phyloP scores from a whole-genome alignment of 192 early-diverging fungal genomes.

The Pilaira anomala region DNA sequence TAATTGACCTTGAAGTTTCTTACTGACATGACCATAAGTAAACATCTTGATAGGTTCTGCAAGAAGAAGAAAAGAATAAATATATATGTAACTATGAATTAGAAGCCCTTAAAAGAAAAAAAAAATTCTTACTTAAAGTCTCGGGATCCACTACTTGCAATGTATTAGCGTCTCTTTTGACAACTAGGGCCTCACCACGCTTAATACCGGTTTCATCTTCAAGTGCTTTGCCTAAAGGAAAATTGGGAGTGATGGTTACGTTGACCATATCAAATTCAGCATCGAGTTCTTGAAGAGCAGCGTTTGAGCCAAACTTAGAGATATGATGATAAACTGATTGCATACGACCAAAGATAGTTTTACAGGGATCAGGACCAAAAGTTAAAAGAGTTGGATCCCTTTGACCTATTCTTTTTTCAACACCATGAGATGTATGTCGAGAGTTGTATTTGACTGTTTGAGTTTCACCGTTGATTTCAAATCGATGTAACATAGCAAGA shows the following conservation, averaged over 20 bases:
- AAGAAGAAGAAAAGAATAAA: neutral
- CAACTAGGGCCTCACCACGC: constrained; percentile 29
- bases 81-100: neutral
- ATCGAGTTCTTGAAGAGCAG: constrained; percentile 23
- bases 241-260: constrained; percentile 40
- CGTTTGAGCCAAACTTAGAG: constrained; percentile 22
- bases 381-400: constrained; percentile 35
- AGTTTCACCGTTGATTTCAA: constrained; percentile 23
- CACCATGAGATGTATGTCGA: constrained; percentile 35
- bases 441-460: constrained; percentile 32
- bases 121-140: constrained; percentile 31
- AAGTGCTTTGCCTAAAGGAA: constrained; percentile 27
- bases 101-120: too few species aligned
- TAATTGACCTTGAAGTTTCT: constrained; percentile 30
- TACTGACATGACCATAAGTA: constrained; percentile 33
- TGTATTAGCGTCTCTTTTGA: constrained; percentile 39
- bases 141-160: constrained; percentile 32
- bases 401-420: constrained; percentile 27
- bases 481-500: constrained; percentile 36
- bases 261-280: constrained; percentile 42
- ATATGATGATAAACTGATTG: constrained; percentile 35
- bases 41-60: constrained; percentile 39
- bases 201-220: constrained; percentile 26
- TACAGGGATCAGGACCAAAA: constrained; percentile 40
- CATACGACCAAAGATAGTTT: constrained; percentile 36